phyloP scores from a whole-genome alignment of 2,329 filamentous ascomycete genomes.

The Amauroascus verrucosus region DNA sequence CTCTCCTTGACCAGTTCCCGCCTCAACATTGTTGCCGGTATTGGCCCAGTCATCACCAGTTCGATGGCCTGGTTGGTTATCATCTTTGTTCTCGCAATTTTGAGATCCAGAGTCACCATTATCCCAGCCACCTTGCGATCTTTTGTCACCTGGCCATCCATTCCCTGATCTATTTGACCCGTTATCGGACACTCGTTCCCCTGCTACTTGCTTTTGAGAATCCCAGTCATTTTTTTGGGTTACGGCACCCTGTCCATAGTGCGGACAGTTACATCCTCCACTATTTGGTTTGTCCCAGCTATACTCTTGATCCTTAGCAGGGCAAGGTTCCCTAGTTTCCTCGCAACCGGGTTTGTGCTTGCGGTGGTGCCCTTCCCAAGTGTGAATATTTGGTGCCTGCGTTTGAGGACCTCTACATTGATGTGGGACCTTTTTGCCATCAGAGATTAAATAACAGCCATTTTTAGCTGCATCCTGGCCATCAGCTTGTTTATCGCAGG shows the following conservation, averaged over 20 bases:
- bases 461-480: not conserved
- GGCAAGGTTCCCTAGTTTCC: not conserved
- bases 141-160: not conserved
- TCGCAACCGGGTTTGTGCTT: not conserved
- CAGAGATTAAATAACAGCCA: constrained; percentile 17
- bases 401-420: constrained; percentile 2
- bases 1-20: not conserved
- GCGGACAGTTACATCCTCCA: not conserved
- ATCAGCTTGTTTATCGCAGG: not conserved
- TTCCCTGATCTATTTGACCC: not conserved
- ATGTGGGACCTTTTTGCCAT: constrained; percentile 14
- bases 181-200: not conserved
- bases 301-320: not conserved
- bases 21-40: not conserved
- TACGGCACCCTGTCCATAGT: not conserved
- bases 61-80: not conserved
- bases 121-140: not conserved
- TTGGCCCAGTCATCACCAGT: not conserved
- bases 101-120: not conserved
- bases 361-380: not conserved
- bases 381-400: not conserved
- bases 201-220: not conserved
- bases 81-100: not conserved
- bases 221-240: not conserved
- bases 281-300: not conserved